Percentiles rank a stretch among this genome's conserved stretches.
Evolutionary conservation across 805 yeast genomes (phyloP).

Genomic region (Ogataea pini): DNA sequence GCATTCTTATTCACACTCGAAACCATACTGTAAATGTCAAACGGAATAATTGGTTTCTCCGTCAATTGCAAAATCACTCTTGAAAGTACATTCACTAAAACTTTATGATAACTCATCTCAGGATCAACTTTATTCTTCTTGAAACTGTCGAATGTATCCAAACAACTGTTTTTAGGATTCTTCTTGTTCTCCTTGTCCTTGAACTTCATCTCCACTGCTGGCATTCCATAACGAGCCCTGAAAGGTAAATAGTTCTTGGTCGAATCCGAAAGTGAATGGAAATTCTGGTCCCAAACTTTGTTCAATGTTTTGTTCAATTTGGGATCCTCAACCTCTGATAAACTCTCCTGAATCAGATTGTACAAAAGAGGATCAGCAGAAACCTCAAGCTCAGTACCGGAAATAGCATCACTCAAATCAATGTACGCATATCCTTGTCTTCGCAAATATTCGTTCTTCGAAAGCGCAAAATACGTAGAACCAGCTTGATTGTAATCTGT

Average conservation of each 20-base stretch:
- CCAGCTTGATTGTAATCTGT: constrained; percentile 82
- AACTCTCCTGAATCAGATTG: constrained; percentile 44
- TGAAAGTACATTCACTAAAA: constrained; percentile 57
- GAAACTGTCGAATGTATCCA: constrained; percentile 64
- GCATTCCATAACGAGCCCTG: constrained; percentile 62
- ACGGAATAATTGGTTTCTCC: constrained; percentile 79
- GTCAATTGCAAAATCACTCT: constrained; percentile 56
- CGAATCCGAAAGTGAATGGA: constrained; percentile 26
- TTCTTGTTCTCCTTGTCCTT: constrained; percentile 21
- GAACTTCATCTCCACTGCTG: constrained; percentile 63
- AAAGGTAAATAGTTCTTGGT: constrained; percentile 73
- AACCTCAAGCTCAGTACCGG: constrained; percentile 53
- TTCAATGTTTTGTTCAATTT: constrained; percentile 24
- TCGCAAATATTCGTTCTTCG: constrained; percentile 50
- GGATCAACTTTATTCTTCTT: constrained; percentile 51
- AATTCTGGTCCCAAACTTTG: constrained; percentile 25
- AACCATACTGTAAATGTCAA: constrained; percentile 51
- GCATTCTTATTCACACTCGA: constrained; percentile 44
- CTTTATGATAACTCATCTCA: constrained; percentile 53
- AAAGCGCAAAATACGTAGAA: constrained; percentile 72
- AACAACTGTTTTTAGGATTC: constrained; percentile 56
- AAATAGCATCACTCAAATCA: constrained; percentile 68
- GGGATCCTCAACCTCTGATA: constrained; percentile 35
- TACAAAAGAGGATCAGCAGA: constrained; percentile 60
- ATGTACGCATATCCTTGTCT: constrained; percentile 68